Base-by-base conservation (phyloP, 768 basidiomycete genomes). In the Melanogaster broomeanus region DNA sequence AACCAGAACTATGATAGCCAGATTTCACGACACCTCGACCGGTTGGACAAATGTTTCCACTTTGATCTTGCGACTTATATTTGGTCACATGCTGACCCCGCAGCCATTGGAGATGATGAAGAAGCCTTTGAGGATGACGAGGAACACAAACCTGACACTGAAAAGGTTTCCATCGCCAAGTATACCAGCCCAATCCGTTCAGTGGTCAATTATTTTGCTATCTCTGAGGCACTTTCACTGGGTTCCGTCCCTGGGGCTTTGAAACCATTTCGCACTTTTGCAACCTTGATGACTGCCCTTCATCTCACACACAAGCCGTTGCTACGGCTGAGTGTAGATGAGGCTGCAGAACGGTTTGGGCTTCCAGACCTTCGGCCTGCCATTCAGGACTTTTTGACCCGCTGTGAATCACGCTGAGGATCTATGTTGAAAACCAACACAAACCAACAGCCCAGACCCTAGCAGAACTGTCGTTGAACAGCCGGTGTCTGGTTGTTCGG, bases 291-390 rank as follows among this genome's bases (percentile, higher is more conserved):
- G 3, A 55, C 48, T 21, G 37, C 42, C 11, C 44, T 55, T 21
- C 48, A 50, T 42, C 43, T 55, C 27, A 35, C 39, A 27, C 46
- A 25, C 13, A 55, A 55, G 15, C 48, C 48, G 3, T 42, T n/a
- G 4, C 40, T 31, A 13, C 15, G 30, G 25, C 43, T 55, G 1
- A 45, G 37, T 33, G 9, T 55, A 15, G 31, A 40, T 18, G 44
- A 55, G 33, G 48, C 31, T 13, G 25, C 43, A 12, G n/a, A 6
- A 15, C 3, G 12, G 25, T 53, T 42, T 38, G 13, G 25, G 6
- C 28, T 53, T 16, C 33, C 24, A 18, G 46, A 56, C 30, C 49
- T 56, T 15, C n/a, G 15, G 3, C 7, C 39, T 7, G 41, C 49
- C 2, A 33, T 56, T 4, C 3, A 24, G 3, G 28, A 30, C 16